A percentile compares a stretch with the other conserved stretches of the same genome.
Evolutionary conservation across 108 stramenopile genomes (phyloP).

Genomic region (Discostella stelligeroides): DNA sequence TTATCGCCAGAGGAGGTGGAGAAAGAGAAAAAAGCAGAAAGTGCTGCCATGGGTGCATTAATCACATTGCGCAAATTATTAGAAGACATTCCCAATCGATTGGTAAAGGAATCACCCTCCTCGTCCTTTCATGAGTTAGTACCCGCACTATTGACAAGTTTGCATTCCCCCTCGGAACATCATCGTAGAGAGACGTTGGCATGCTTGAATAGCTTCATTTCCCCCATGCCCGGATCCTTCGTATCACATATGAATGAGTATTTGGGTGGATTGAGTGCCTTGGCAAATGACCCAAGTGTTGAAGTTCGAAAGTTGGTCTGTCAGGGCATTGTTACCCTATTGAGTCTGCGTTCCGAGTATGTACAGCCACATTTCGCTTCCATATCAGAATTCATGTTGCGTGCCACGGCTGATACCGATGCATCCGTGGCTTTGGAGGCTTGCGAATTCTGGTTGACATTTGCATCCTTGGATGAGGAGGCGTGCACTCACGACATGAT

Average conservation of each 20-base stretch:
- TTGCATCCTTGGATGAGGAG: slow-evolving; percentile 71
- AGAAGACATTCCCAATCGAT: slow-evolving; percentile 75
- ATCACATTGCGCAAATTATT: slow-evolving; percentile 72
- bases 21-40: not conserved
- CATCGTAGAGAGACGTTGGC: slow-evolving; percentile 53
- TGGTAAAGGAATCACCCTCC: slow-evolving; percentile 39
- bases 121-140: slow-evolving; percentile 62
- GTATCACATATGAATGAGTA: slow-evolving; percentile 83
- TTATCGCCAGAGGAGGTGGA: too few species aligned
- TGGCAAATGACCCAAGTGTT: slow-evolving; percentile 68
- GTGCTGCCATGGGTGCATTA: slow-evolving; percentile 54
- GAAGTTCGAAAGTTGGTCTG: slow-evolving; percentile 84
- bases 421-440: slow-evolving; percentile 78
- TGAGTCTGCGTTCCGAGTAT: slow-evolving; percentile 69
- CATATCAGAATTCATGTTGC: slow-evolving; percentile 83
- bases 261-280: slow-evolving; percentile 59
- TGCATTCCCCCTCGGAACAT: slow-evolving; percentile 37
- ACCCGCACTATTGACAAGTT: slow-evolving; percentile 59
- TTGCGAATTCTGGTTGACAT: slow-evolving; percentile 91
- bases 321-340: slow-evolving; percentile 80
- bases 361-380: slow-evolving; percentile 70
- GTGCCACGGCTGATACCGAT: slow-evolving; percentile 57
- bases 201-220: slow-evolving; percentile 63
- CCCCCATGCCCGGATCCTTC: slow-evolving; percentile 67
- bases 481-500: slow-evolving; percentile 66